A percentile compares a stretch with the other conserved stretches of the same genome.
Conservation (phyloP, 768 basidiomycete species). For the Russula dissimulans region DNA sequence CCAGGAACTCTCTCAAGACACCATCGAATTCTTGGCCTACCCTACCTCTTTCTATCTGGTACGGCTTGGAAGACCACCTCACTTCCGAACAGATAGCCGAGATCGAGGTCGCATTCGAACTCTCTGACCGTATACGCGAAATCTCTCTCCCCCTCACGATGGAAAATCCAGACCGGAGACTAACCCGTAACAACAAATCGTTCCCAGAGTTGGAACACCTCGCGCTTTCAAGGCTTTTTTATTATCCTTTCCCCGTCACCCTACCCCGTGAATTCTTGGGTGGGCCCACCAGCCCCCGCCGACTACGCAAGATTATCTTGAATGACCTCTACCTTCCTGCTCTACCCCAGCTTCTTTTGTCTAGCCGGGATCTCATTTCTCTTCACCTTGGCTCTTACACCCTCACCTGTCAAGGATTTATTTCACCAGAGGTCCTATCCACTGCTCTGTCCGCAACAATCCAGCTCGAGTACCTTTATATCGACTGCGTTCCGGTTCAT, state of each 20-base stretch:
- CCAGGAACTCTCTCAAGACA: background rate
- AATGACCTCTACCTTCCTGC: background rate
- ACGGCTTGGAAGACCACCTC: background rate
- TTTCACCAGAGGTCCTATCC: background rate
- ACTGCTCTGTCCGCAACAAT: no score
- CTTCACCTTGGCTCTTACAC: background rate
- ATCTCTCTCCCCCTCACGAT: background rate
- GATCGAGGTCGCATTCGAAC: background rate
- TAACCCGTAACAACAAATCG: no score
- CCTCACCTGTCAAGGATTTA: background rate
- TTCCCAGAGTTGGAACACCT: no score
- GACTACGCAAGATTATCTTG: background rate
- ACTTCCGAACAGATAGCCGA: background rate
- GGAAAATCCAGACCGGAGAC: background rate
- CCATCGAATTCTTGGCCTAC: background rate
- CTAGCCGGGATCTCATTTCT: background rate
- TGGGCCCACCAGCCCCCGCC: background rate
- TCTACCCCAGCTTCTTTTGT: background rate
- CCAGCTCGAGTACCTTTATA: background rate
- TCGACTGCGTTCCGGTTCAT: background rate
- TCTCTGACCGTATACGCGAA: background rate
- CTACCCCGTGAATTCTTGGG: background rate
- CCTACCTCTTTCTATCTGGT: background rate
- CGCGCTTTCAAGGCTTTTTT: no score
- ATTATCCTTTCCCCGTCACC: no score